Conservation (phyloP, 257 asterid species). For the Avicennia marina region DNA sequence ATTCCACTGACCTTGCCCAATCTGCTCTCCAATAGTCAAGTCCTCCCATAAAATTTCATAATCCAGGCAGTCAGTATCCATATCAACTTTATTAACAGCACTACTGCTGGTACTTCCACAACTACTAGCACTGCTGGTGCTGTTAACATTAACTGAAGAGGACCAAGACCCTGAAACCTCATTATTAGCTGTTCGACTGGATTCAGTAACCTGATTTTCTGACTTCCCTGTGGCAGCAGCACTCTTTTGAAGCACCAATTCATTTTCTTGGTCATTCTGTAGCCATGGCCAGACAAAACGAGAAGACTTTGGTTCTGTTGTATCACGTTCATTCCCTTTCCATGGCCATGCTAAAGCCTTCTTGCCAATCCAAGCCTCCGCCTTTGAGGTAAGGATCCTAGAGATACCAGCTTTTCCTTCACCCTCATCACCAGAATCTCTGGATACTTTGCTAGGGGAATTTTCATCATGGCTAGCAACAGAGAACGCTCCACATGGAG, state of each 20-base stretch:
- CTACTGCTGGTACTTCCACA: constrained; percentile 74
- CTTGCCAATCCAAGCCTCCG: constrained; percentile 86
- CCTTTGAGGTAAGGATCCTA: constrained; percentile 62
- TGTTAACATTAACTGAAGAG: constrained; percentile 66
- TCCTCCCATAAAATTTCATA: constrained; percentile 95
- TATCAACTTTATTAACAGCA: constrained; percentile 64
- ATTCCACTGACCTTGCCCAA: constrained; percentile 75
- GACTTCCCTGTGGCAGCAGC: constrained; percentile 26
- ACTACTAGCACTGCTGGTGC: constrained; percentile 87
- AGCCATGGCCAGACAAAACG: constrained; percentile 76
- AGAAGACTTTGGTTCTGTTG: constrained; percentile 49
- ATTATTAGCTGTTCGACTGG: constrained; percentile 37
- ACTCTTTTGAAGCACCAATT: constrained; percentile 38
- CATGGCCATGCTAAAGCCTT: constrained; percentile 76
- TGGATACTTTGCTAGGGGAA: constrained; percentile 35
- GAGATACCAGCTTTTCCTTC: constrained; percentile 73
- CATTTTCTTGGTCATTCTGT: constrained; percentile 60
- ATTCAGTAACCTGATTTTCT: constrained; percentile 46
- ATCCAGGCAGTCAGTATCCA: constrained; percentile 70
- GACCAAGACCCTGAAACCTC: constrained; percentile 93
- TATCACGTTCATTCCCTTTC: constrained; percentile 72
- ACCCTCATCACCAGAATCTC: constrained; percentile 70
- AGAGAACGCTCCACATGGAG: constrained; percentile 69
- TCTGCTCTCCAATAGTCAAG: constrained; percentile 81
- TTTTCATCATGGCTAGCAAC: constrained; percentile 35